phyloP scores from a whole-genome alignment of 805 yeast species.

The Spathaspora passalidarum region DNA sequence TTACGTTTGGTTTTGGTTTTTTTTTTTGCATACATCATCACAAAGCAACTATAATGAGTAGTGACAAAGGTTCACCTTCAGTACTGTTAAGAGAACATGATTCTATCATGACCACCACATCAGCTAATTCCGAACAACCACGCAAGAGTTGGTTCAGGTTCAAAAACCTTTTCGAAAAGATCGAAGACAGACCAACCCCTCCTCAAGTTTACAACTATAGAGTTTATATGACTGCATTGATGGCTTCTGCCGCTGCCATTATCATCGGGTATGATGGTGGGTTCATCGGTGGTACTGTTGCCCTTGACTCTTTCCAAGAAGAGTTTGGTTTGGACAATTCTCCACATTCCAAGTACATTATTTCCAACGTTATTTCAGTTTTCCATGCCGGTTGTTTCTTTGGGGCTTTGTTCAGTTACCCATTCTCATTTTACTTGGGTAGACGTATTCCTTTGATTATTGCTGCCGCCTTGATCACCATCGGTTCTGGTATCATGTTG shows the following conservation, averaged over 20 bases:
- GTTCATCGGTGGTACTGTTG: conserved; percentile 40
- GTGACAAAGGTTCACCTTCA: not conserved
- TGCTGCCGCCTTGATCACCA: conserved; percentile 30
- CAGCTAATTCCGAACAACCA: not conserved
- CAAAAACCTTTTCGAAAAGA: conserved; percentile 22
- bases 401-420: conserved; percentile 37
- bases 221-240: conserved; percentile 31
- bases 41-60: not conserved
- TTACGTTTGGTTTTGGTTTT: not conserved
- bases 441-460: conserved; percentile 27
- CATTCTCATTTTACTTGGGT: conserved; percentile 32
- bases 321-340: conserved; percentile 28
- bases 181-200: conserved; percentile 40
- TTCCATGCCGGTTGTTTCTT: conserved; percentile 41
- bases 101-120: not conserved
- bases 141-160: conserved; percentile 4
- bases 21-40: not conserved
- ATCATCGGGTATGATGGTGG: conserved; percentile 42
- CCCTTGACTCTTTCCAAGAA: conserved; percentile 25
- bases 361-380: conserved; percentile 35
- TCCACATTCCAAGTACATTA: conserved; percentile 17
- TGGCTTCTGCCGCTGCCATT: conserved; percentile 38
- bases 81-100: not conserved
- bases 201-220: conserved; percentile 33
- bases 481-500: conserved; percentile 37